Evolutionary conservation across 768 basidiomycete species (phyloP), one percentile per base, ranked within the genome.

Genomic region (Coprinopsis strossmayeri): DNA sequence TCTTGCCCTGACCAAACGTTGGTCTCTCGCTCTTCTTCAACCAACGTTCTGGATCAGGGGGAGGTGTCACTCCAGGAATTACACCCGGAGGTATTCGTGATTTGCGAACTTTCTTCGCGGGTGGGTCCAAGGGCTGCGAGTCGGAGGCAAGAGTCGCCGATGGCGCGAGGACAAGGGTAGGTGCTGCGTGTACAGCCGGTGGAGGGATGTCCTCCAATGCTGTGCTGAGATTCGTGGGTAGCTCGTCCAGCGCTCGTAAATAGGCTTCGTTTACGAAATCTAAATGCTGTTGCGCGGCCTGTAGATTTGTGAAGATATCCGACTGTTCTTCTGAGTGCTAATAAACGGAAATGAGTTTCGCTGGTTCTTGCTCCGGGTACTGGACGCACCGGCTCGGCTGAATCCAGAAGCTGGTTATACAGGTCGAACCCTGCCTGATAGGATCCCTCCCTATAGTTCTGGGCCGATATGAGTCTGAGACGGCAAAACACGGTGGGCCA

Each of bases 41-140:
- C 89, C 89, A 91, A 53, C 89, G 71, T 63, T 91, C 89, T 21
- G 89, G 87, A 66, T 91, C 89, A 26, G 90, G 89, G 15, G 81
- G 74, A 24, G 88, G 87, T 3, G 88, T 89, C 11, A 87, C 80
- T 17, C 89, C 88, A 15, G 81, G 84, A 21, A 81, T 64, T 18
- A 91, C 83, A n/a, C 84, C 83, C 47, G 77, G 72, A 12, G 89
- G 88, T 15, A 91, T 73, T 59, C 87, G 81, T 53, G 78, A 77
- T 64, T 65, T 76, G 50, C 84, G 75, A 55, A 77, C 73, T 61
- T 77, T 78, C 66, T 71, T 76, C 52, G 60, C 57, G 44, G 53
- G 60, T 48, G 56, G 50, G 20, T 68, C 62, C 41, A 58, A 52
- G 55, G 72, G 64, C 47, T 66, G 58, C 23, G 59, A 52, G 40